These are phyloP conservation scores for Chalara sp. DNA, from an alignment of 2,329 filamentous ascomycete species.

Conservation along the genomic window DNA sequence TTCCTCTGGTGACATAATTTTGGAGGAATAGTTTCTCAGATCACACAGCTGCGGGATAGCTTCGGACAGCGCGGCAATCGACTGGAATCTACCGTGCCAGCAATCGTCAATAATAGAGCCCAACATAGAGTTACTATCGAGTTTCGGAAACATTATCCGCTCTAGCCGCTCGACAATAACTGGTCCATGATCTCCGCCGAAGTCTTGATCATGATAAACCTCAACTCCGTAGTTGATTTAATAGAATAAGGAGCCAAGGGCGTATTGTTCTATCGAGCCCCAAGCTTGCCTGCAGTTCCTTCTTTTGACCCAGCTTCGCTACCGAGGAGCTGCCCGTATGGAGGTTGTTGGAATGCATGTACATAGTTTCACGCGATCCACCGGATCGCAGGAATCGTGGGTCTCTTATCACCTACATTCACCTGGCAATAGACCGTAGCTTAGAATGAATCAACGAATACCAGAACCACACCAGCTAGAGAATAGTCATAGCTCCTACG, in stretches of 20 bases:
- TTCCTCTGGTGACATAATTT: constrained; percentile 3
- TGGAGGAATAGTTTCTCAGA: constrained; percentile 4
- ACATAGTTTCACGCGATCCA: too few species aligned
- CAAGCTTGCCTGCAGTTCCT: constrained; percentile 4
- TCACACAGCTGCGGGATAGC: not conserved
- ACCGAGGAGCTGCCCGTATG: constrained; percentile 1
- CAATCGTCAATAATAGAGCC: constrained; percentile 8
- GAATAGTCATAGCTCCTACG: too few species aligned
- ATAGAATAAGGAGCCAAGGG: constrained; percentile 6
- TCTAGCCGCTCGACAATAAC: constrained; percentile 5
- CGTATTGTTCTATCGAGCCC: constrained; percentile 6
- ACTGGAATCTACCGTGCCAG: constrained; percentile 4
- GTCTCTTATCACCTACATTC: too few species aligned
- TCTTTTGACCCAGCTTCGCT: not conserved
- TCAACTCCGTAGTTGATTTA: constrained; percentile 4
- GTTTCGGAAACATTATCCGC: constrained; percentile 5
- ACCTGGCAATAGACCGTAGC: too few species aligned
- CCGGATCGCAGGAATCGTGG: too few species aligned
- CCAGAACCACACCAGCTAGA: too few species aligned
- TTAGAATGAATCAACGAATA: too few species aligned
- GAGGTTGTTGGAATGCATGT: too few species aligned
- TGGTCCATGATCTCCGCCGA: constrained; percentile 4
- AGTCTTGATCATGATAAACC: constrained; percentile 3
- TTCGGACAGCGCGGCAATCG: constrained; percentile 1
- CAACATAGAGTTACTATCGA: constrained; percentile 2